These are phyloP conservation scores for Plasmodium knowlesi DNA, from an alignment of 169 alveolate genomes.

Conservation along the genomic window DNA sequence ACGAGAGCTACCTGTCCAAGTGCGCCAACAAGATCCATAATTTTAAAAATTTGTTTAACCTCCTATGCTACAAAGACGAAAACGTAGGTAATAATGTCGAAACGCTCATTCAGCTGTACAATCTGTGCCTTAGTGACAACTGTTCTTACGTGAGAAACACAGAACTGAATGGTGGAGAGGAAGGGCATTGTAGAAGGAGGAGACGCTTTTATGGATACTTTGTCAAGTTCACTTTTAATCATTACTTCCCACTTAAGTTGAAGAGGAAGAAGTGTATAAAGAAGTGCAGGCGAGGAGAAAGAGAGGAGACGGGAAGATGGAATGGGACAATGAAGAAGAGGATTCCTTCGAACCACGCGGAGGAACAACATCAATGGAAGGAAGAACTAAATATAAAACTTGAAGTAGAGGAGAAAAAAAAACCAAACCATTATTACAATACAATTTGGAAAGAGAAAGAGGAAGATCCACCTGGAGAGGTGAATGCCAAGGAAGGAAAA, in stretches of 20 bases:
- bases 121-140: slow-evolving; percentile 10
- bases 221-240: slow-evolving; percentile 54
- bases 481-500: background rate
- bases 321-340: background rate
- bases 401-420: background rate
- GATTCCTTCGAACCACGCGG: too few relatives aligned
- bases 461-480: background rate
- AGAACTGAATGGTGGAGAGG: background rate
- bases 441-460: background rate
- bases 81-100: slow-evolving; percentile 2
- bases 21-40: slow-evolving; percentile 14
- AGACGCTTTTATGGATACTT: slow-evolving; percentile 55
- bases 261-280: slow-evolving; percentile 6
- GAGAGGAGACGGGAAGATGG: background rate
- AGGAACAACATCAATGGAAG: background rate
- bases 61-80: slow-evolving; percentile 36
- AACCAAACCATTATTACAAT: background rate
- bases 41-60: slow-evolving; percentile 41
- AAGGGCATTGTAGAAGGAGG: background rate
- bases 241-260: slow-evolving; percentile 32
- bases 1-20: slow-evolving; percentile 12
- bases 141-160: slow-evolving; percentile 8
- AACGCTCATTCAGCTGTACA: slow-evolving; percentile 23
- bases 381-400: background rate
- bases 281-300: background rate